Conservation (phyloP, 192 early-diverging fungal genomes). For the Backusella westeae region DNA sequence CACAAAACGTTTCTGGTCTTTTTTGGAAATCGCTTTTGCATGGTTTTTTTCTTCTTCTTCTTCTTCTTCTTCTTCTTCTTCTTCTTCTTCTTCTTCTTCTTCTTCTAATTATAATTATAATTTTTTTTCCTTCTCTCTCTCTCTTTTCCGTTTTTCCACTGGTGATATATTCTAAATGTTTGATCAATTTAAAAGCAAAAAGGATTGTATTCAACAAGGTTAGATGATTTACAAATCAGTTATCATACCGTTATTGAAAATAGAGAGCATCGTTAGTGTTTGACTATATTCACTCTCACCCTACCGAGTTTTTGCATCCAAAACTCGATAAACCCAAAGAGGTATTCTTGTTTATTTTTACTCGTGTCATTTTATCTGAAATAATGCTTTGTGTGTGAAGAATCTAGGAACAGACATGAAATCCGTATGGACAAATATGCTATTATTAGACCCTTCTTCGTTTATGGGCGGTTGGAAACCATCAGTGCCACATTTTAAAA, state of each 20-base stretch:
- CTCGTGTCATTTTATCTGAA: not conserved
- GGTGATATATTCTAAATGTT: not conserved
- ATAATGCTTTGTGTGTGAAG: not conserved
- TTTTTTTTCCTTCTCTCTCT: not conserved
- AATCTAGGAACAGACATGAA: not conserved
- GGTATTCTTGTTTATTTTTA: not conserved
- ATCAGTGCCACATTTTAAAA: not conserved
- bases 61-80: no score
- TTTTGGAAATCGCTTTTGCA: not conserved
- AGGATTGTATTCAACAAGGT: not conserved
- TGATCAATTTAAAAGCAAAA: not conserved
- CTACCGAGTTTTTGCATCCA: not conserved
- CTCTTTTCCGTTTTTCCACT: not conserved
- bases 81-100: not conserved
- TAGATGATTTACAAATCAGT: not conserved
- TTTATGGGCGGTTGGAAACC: slow-evolving; percentile 3
- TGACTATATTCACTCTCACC: not conserved
- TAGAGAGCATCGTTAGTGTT: not conserved
- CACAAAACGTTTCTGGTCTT: not conserved
- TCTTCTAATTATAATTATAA: not conserved
- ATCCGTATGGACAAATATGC: not conserved
- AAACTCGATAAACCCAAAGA: not conserved
- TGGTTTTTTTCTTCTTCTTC: not conserved
- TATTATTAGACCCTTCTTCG: not conserved
- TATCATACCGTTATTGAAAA: not conserved